Conservation (phyloP, 768 basidiomycete species). For the Trametes villosa region DNA sequence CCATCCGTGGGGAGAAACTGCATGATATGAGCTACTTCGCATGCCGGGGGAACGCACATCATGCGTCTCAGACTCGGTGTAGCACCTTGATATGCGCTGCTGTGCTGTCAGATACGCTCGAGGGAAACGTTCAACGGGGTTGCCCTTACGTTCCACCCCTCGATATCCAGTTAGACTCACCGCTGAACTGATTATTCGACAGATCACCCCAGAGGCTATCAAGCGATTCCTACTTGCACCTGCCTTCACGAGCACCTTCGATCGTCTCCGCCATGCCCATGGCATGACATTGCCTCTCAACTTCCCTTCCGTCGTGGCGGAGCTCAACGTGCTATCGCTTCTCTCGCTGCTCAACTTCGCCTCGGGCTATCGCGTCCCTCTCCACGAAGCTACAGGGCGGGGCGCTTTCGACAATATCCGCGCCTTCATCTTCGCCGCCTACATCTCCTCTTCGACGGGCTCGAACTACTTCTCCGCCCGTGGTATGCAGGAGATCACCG, state of each 20-base stretch:
- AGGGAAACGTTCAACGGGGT: too few species aligned
- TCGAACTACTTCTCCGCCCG: conserved; percentile 65
- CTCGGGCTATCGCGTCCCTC: conserved; percentile 75
- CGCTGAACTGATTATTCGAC: neutral
- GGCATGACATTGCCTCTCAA: conserved; percentile 80
- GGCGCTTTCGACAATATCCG: conserved; percentile 87
- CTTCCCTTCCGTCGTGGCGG: conserved; percentile 71
- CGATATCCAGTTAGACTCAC: too few species aligned
- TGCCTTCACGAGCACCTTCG: conserved; percentile 64
- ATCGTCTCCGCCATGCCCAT: conserved; percentile 63
- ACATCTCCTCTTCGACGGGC: conserved; percentile 63
- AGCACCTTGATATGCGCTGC: too few species aligned
- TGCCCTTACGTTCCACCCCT: too few species aligned
- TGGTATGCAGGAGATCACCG: conserved; percentile 61
- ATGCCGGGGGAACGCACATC: too few species aligned
- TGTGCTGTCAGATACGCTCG: too few species aligned
- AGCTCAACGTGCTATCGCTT: conserved; percentile 81
- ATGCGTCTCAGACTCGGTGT: too few species aligned
- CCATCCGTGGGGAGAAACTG: too few species aligned
- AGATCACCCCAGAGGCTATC: conserved; percentile 66
- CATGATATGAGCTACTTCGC: too few species aligned
- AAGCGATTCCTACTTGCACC: conserved; percentile 65
- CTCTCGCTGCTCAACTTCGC: conserved; percentile 84
- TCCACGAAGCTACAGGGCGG: conserved; percentile 73
- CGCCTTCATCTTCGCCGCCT: conserved; percentile 72